A percentile compares a stretch with the other conserved stretches of the same genome.
Evolutionary conservation across 129 eudicot species (phyloP).

Genomic region (Pulicaria dysenterica): DNA sequence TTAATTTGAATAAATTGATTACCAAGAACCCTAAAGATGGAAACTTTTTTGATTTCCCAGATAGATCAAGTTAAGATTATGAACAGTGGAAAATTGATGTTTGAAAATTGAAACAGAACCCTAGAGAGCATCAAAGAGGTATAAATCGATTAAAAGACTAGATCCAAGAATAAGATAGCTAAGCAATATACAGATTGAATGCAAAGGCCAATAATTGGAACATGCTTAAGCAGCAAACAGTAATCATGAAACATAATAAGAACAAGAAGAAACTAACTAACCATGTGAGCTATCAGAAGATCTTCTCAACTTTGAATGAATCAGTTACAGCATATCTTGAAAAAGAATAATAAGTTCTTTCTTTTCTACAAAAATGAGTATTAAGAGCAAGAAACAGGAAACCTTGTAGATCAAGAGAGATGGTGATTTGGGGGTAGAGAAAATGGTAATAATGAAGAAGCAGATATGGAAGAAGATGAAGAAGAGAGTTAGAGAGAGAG

Average conservation of each 20-base stretch:
- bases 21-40: constrained; percentile 19
- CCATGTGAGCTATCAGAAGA: constrained; percentile 43
- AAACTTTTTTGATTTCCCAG: constrained; percentile 23
- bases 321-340: constrained; percentile 14
- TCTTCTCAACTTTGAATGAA: constrained; percentile 7
- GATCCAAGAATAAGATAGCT: constrained; percentile 29
- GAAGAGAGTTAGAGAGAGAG: constrained; percentile 6
- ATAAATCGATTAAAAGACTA: constrained; percentile 21
- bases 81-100: background rate
- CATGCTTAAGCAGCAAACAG: constrained; percentile 22
- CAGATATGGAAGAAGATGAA: constrained; percentile 9
- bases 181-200: constrained; percentile 18
- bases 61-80: constrained; percentile 14
- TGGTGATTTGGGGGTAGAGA: constrained; percentile 30
- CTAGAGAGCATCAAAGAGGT: constrained; percentile 20
- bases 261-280: constrained; percentile 32
- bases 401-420: constrained; percentile 55
- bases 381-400: constrained; percentile 26
- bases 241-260: constrained; percentile 17
- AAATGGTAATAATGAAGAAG: constrained; percentile 21
- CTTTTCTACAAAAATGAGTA: background rate
- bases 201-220: constrained; percentile 18
- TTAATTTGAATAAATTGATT: background rate
- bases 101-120: background rate
- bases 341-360: background rate